phyloP scores from a whole-genome alignment of 805 yeast species.

The Metschnikowia cubensis region DNA sequence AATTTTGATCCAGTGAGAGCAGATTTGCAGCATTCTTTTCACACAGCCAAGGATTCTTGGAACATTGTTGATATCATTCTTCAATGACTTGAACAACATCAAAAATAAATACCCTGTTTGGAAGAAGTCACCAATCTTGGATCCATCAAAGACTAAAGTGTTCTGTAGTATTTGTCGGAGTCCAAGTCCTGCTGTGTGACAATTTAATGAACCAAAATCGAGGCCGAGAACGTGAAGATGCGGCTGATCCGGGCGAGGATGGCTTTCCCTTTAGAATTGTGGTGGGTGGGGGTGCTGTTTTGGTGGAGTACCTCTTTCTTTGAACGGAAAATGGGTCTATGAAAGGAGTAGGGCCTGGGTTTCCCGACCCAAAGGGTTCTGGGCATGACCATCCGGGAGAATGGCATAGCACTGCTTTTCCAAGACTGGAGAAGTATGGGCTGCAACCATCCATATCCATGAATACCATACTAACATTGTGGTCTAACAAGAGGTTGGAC shows the following conservation, averaged over 20 bases:
- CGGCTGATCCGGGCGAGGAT: conserved; percentile 48
- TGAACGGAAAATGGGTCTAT: not conserved
- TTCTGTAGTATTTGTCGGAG: conserved; percentile 72
- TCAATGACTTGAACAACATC: conserved; percentile 80
- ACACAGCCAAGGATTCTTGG: conserved; percentile 82
- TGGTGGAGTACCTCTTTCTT: conserved; percentile 16
- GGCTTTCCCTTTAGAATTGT: conserved; percentile 37
- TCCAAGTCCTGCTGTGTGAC: conserved; percentile 55
- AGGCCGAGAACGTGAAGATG: conserved; percentile 61
- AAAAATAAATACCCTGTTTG: conserved; percentile 88
- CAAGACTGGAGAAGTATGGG: too few relatives aligned
- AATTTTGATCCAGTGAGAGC: conserved; percentile 79
- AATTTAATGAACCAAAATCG: conserved; percentile 79
- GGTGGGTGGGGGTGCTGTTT: conserved; percentile 28
- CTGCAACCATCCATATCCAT: too few relatives aligned
- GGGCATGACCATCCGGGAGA: not conserved
- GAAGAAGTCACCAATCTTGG: conserved; percentile 80
- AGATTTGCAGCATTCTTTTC: conserved; percentile 82
- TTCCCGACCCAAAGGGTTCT: not conserved
- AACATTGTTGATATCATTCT: conserved; percentile 52
- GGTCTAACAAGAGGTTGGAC: too few relatives aligned
- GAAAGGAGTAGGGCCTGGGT: not conserved
- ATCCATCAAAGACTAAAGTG: conserved; percentile 83
- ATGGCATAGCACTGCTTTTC: not conserved
- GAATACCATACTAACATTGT: too few relatives aligned